Evolutionary conservation across 1,284 basidiomycete genomes (phyloP), one percentile per base, ranked within the genome.

Genomic region (Tilletia setariae): DNA sequence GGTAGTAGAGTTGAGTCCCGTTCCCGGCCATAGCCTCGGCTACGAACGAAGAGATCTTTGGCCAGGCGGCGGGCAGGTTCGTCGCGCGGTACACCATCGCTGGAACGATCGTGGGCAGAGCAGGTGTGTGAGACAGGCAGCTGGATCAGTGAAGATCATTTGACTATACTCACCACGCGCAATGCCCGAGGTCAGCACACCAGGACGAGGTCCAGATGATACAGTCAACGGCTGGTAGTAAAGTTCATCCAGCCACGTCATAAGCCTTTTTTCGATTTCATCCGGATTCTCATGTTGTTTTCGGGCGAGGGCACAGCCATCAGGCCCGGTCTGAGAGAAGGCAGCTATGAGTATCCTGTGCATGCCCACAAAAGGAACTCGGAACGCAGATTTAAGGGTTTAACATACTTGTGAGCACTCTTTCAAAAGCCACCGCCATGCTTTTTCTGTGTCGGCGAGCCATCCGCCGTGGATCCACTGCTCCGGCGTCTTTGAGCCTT

Each of bases 181-280:
- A 75, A 63, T 44, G 4, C 84, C 84, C 7, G 78, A 78, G 2
- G 83, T 85, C 6, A 85, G 73, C 19, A 81, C 72, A 0, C 83
- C 84, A 0, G 83, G 82, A 1, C 74, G 70, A 11, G 68, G 63
- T 0, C 77, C 81, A 43, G 79, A 69, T 0, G 83, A 76, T 15
- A 65, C 66, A 19, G 83, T 19, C 15, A 43, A 21, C 15, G 62
- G 62, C 40, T 63, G 42, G 4, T 44, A 25, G 19, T 63, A 63
- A 3, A 63, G 9, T 1, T 63, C 25, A 23, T 63, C 40, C 9
- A 63, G 43, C 53, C 59, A 61, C 0, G 6, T 23, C 40, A 66
- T 64, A 0, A 75, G 43, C 4, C 74, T 65, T 15, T 64, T 35
- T 8, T 53, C 53, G 40, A 75, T 67, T 42, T 51, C 49, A 2